Evolutionary conservation across 2,329 filamentous ascomycete genomes (phyloP), one percentile per base, ranked within the genome.

Genomic region (Coniochaeta prunicola): DNA sequence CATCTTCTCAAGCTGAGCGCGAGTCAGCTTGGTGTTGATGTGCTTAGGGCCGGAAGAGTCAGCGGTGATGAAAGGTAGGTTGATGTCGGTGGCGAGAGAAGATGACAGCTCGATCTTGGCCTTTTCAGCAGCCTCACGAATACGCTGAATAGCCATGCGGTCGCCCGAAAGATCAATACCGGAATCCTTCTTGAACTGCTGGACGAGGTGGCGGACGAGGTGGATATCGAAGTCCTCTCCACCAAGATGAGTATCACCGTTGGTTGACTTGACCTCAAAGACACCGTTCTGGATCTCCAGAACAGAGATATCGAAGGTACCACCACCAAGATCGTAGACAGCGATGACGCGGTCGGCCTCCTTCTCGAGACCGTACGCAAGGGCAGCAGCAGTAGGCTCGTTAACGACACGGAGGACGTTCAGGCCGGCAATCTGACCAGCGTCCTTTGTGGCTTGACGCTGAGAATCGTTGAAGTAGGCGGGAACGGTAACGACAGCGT

Each of bases 381-480:
- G 86, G 64, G 93, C 93, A 66, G 93, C 93, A 70, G 93, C 93
- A 66, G 93, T 97, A 61, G 93, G 93, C 84, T 97, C 93, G 83
- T 97, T 97, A 65, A 97, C 91, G 62, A 97, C 92, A 86, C 93
- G 92, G 70, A 96, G 89, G 67, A 97, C 93, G 76, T 97, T 96
- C 58, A 97, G 85, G 73, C 93, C 93, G 69, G 93, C 85, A 70
- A 97, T 97, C 77, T 96, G 91, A 79, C 93, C 93, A 65, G 93
- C 93, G 73, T 97, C 92, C 86, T 97, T 97, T 78, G 92, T 97
- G 68, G 92, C 92, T 80, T 97, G 93, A 80, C 92, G 90, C 81
- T 97, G 92, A 61, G 91, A 92, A 78, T 97, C 92, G 79, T 97
- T 97, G 86, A 97, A 97, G 84, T 97, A 97, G 69, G 92, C 92